phyloP scores from a whole-genome alignment of 2,329 filamentous ascomycete species.

The Exophiala sp. region DNA sequence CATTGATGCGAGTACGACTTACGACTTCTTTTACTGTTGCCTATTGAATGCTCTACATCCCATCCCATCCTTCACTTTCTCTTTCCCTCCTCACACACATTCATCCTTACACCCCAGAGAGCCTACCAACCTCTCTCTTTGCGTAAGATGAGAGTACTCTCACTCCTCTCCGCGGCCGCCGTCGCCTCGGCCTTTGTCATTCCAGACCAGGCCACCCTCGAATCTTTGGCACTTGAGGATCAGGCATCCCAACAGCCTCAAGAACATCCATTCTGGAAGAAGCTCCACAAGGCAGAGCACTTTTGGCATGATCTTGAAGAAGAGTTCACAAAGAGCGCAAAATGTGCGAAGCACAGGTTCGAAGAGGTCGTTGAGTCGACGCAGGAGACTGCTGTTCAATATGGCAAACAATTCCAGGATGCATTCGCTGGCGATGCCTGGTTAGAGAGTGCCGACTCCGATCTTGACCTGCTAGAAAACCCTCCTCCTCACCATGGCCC shows the following conservation, averaged over 20 bases:
- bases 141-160: constrained; percentile 23
- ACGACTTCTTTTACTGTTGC: not conserved
- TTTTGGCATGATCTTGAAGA: constrained; percentile 31
- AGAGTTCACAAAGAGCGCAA: constrained; percentile 35
- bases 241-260: constrained; percentile 14
- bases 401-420: constrained; percentile 43
- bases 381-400: constrained; percentile 36
- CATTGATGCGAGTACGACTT: no score
- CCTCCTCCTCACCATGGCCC: constrained; percentile 19
- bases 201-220: constrained; percentile 27
- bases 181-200: constrained; percentile 28
- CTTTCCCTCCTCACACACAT: not conserved
- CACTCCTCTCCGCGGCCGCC: constrained; percentile 24
- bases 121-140: not conserved
- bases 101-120: constrained; percentile 1
- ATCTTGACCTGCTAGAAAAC: constrained; percentile 19
- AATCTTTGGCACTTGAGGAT: constrained; percentile 22
- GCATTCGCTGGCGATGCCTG: constrained; percentile 48
- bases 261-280: constrained; percentile 26
- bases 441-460: constrained; percentile 35
- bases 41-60: constrained; percentile 1
- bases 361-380: constrained; percentile 42
- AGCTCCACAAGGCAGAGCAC: constrained; percentile 18
- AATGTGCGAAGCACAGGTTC: constrained; percentile 41
- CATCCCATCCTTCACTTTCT: not conserved